These are phyloP conservation scores for Tuber brumale DNA, from an alignment of 495 filamentous ascomycete species.

Conservation along the genomic window DNA sequence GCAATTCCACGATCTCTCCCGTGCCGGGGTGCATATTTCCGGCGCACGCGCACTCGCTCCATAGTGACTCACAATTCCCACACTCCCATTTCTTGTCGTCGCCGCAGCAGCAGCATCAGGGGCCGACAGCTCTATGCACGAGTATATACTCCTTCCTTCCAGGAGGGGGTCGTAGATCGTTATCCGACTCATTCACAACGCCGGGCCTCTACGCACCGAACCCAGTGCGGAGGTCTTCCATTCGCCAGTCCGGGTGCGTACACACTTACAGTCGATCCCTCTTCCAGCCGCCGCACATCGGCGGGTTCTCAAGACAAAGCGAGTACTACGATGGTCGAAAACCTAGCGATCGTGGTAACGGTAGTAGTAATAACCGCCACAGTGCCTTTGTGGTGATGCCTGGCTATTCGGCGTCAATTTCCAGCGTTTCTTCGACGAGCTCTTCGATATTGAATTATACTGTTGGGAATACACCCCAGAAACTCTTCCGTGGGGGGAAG, in stretches of 20 bases:
- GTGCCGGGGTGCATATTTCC: constrained; percentile 21
- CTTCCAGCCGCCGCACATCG: not conserved
- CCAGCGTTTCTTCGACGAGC: constrained; percentile 28
- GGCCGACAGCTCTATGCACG: constrained; percentile 19
- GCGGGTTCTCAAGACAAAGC: not conserved
- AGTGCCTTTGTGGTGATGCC: constrained; percentile 8
- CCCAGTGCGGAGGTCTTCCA: constrained; percentile 14
- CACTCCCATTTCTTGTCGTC: constrained; percentile 8
- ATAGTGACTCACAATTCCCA: constrained; percentile 9
- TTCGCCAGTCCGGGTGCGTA: constrained; percentile 13
- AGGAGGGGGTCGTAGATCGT: constrained; percentile 12
- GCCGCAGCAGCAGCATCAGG: constrained; percentile 16
- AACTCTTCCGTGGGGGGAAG: not conserved
- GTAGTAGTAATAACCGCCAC: not conserved
- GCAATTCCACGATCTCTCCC: constrained; percentile 23
- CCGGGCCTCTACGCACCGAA: constrained; percentile 2
- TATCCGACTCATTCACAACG: constrained; percentile 22
- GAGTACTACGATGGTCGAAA: not conserved
- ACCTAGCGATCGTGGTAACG: not conserved
- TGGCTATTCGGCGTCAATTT: constrained; percentile 24
- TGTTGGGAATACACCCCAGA: constrained; percentile 18
- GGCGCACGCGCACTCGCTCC: constrained; percentile 7
- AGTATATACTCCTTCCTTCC: constrained; percentile 28
- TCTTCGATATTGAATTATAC: constrained; percentile 31
- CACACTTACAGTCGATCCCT: constrained; percentile 7